phyloP scores from a whole-genome alignment of 1,139 yeast genomes.

The Protomyces gravidus region DNA sequence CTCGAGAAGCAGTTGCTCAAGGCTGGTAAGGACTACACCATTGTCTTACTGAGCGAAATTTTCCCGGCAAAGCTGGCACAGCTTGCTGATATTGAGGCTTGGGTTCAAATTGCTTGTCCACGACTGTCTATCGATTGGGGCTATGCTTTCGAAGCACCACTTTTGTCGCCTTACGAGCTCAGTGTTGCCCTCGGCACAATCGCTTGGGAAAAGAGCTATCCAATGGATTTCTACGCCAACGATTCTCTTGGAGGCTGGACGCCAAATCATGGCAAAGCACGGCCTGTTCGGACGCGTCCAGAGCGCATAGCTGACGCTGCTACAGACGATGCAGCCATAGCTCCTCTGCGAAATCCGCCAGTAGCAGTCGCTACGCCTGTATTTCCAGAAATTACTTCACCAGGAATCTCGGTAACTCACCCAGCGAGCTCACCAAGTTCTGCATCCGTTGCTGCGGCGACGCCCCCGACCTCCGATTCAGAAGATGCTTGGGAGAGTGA shows the following conservation, averaged over 20 bases:
- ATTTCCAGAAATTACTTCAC: background rate
- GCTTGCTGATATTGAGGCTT: constrained; percentile 90
- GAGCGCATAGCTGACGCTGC: background rate
- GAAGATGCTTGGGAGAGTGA: background rate
- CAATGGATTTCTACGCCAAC: constrained; percentile 90
- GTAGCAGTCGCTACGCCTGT: background rate
- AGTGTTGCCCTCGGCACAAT: constrained; percentile 82
- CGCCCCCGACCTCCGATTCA: constrained; percentile 14
- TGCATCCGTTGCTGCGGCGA: background rate
- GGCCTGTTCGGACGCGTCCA: background rate
- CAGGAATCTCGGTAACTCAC: too few species aligned
- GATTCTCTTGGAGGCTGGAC: constrained; percentile 71
- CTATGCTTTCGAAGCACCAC: constrained; percentile 87
- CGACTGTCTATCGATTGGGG: constrained; percentile 98
- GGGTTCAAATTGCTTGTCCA: constrained; percentile 97
- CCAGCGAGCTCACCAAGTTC: background rate
- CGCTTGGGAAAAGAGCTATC: constrained; percentile 65
- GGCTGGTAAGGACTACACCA: constrained; percentile 65
- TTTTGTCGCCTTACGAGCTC: constrained; percentile 92
- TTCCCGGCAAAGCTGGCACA: constrained; percentile 91
- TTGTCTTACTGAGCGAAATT: constrained; percentile 82
- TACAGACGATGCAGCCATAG: constrained; percentile 8
- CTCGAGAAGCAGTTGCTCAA: constrained; percentile 49
- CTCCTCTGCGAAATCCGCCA: background rate
- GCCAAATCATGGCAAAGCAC: constrained; percentile 29